These are phyloP conservation scores for Phycomyces nitens DNA, from an alignment of 192 early-diverging fungal species.

Conservation along the genomic window DNA sequence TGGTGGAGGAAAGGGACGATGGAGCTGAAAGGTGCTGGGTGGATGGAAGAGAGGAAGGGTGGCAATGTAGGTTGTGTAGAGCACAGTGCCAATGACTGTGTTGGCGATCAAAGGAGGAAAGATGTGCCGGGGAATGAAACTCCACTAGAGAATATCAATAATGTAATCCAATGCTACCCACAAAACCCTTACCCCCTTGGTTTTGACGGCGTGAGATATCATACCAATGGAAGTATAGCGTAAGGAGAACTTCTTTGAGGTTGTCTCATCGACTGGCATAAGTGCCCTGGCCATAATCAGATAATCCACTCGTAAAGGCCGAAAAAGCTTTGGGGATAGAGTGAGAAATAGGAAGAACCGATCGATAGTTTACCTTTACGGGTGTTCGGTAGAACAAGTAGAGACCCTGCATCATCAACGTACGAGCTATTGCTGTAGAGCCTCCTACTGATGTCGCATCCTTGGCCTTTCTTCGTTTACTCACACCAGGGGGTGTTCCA, in stretches of 20 bases:
- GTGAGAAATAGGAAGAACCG: neutral
- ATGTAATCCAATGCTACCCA: neutral
- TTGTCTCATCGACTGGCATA: conserved; percentile 49
- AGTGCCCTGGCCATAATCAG: conserved; percentile 71
- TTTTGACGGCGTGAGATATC: conserved; percentile 63
- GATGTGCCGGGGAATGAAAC: conserved; percentile 66
- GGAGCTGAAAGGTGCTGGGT: conserved; percentile 42
- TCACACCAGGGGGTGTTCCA: neutral
- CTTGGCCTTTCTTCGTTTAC: conserved; percentile 36
- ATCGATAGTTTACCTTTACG: conserved; percentile 46
- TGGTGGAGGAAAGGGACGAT: conserved; percentile 46
- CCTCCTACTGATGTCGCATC: conserved; percentile 51
- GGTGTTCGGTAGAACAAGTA: conserved; percentile 56
- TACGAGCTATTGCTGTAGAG: conserved; percentile 52
- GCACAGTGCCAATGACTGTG: conserved; percentile 66
- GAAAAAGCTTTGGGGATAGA: conserved; percentile 51
- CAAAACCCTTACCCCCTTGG: conserved; percentile 48
- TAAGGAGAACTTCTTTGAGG: conserved; percentile 41
- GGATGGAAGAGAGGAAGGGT: conserved; percentile 50
- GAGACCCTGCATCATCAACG: conserved; percentile 48
- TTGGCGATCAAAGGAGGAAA: conserved; percentile 73
- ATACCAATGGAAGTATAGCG: conserved; percentile 70
- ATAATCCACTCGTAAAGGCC: conserved; percentile 77
- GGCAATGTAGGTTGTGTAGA: conserved; percentile 74
- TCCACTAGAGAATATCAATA: conserved; percentile 31